Evolutionary conservation across 768 basidiomycete species (phyloP).

Genomic region (Termitomyces sp.): DNA sequence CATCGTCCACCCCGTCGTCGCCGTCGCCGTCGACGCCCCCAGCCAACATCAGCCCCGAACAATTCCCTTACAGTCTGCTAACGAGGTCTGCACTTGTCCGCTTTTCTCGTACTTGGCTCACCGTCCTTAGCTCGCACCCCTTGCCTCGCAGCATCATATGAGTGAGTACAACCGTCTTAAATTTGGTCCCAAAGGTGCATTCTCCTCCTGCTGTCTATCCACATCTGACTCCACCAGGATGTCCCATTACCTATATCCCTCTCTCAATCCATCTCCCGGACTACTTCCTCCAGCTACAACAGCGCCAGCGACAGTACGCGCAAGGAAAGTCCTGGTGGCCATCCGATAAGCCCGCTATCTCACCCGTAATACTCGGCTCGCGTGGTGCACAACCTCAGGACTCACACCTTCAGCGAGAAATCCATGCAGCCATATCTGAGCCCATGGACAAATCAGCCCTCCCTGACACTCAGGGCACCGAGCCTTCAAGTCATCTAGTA

Average conservation of each 20-base stretch:
- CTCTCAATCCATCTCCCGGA: constrained; percentile 59
- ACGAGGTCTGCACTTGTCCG: background rate
- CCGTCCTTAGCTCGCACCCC: constrained; percentile 35
- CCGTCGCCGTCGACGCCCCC: background rate
- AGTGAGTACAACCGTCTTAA: constrained; percentile 70
- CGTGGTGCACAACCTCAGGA: constrained; percentile 16
- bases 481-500: constrained; percentile 17
- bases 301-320: constrained; percentile 38
- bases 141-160: constrained; percentile 71
- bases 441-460: constrained; percentile 19
- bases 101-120: background rate
- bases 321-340: constrained; percentile 45
- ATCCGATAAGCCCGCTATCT: constrained; percentile 16
- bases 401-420: constrained; percentile 36
- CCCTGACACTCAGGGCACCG: background rate
- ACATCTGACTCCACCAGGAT: constrained; percentile 33
- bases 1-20: constrained; percentile 1
- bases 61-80: background rate
- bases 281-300: constrained; percentile 45
- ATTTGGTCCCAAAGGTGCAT: constrained; percentile 42
- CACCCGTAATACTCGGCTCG: constrained; percentile 24
- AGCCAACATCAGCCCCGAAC: background rate
- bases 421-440: constrained; percentile 50
- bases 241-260: constrained; percentile 52
- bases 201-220: background rate